These are phyloP conservation scores for Colletotrichum liriopes DNA, from an alignment of 2,329 filamentous ascomycete genomes.

Conservation along the genomic window DNA sequence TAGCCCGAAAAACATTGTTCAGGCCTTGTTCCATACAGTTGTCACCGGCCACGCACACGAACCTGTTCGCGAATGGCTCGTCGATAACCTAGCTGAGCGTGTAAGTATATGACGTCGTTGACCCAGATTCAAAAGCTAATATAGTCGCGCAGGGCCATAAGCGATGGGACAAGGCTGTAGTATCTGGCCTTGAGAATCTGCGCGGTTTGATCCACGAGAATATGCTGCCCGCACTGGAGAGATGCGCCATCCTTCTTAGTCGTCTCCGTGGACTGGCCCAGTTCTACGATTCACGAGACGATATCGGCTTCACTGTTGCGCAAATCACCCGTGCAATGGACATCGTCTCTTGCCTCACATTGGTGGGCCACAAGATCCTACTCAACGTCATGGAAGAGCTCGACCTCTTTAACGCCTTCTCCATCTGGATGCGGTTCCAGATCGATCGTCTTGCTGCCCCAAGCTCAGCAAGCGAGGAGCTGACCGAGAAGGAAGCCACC, in stretches of 20 bases:
- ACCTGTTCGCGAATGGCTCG: conserved; percentile 87
- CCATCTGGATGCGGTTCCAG: conserved; percentile 85
- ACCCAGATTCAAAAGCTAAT: conserved; percentile 43
- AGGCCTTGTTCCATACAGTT: conserved; percentile 87
- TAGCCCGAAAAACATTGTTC: conserved; percentile 75
- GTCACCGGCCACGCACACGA: conserved; percentile 86
- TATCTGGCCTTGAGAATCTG: conserved; percentile 82
- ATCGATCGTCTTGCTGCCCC: conserved; percentile 82
- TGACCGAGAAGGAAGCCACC: conserved; percentile 82
- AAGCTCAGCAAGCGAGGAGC: conserved; percentile 77
- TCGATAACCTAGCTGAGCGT: conserved; percentile 85
- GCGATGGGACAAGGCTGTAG: conserved; percentile 92
- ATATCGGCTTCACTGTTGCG: conserved; percentile 76
- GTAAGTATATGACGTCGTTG: conserved; percentile 62
- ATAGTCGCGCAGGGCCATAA: conserved; percentile 80
- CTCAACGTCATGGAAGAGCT: conserved; percentile 82
- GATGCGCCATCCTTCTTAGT: conserved; percentile 85
- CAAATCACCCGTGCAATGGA: conserved; percentile 79
- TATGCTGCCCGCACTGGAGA: conserved; percentile 88
- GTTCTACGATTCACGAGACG: conserved; percentile 78
- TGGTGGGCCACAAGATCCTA: conserved; percentile 82
- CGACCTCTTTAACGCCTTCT: conserved; percentile 83
- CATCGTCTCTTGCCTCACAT: conserved; percentile 80
- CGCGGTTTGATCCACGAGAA: conserved; percentile 87
- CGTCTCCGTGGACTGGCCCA: conserved; percentile 87